Percentiles rank a stretch among this genome's conserved stretches.
phyloP scores from a whole-genome alignment of 73 alveolate species.

The Paraurostyla sp. region DNA sequence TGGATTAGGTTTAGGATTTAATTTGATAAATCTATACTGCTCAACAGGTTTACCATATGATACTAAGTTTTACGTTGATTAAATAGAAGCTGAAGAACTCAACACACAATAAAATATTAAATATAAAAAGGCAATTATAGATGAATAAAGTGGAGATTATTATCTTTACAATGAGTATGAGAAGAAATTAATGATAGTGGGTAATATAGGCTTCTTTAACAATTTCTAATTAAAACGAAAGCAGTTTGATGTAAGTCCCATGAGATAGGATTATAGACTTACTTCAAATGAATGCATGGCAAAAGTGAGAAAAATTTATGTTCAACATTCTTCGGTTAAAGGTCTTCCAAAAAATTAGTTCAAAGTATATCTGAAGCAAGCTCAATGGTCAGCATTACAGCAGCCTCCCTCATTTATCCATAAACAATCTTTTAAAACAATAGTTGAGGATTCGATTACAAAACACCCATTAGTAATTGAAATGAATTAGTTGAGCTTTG shows the following conservation, averaged over 20 bases:
- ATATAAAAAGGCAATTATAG: conserved; percentile 24
- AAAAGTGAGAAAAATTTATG: conserved; percentile 3
- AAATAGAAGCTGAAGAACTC: not conserved
- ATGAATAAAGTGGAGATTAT: conserved; percentile 27
- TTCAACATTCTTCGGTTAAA: conserved; percentile 1
- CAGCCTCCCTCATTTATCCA: not conserved
- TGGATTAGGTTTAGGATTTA: conserved; percentile 33
- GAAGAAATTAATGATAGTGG: not conserved
- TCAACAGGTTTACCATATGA: conserved; percentile 15
- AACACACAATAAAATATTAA: not conserved
- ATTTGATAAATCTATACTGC: not conserved
- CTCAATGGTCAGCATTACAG: conserved; percentile 18
- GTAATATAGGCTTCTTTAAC: conserved; percentile 37
- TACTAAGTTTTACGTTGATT: not conserved
- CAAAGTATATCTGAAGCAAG: not conserved
- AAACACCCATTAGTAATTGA: conserved; percentile 23
- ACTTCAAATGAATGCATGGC: conserved; percentile 38
- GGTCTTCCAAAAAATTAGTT: not conserved
- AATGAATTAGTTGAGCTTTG: not conserved
- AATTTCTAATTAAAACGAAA: conserved; percentile 6
- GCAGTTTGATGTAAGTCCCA: conserved; percentile 37
- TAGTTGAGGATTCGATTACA: conserved; percentile 22
- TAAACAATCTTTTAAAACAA: conserved; percentile 1
- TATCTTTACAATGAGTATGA: not conserved
- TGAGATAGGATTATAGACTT: conserved; percentile 1